Evolutionary conservation across 371 early-diverging fungal genomes (phyloP), one percentile per base, ranked within the genome.

Genomic region (Cokeromyces recurvatus): DNA sequence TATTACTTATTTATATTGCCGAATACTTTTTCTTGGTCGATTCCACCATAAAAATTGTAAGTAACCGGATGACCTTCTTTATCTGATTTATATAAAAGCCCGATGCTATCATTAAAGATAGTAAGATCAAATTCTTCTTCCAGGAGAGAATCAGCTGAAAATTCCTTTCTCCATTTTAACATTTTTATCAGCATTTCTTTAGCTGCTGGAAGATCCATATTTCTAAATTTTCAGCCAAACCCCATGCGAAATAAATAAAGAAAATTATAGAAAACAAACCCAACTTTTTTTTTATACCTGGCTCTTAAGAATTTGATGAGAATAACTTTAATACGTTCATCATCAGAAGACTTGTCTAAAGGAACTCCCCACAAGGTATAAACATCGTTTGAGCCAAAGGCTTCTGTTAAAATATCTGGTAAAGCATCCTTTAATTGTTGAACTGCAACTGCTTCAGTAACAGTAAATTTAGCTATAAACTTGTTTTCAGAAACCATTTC

Each of bases 21-120:
- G 71, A 82, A 82, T 14, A 79, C 81, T 32, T 57, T 51, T 17
- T 77, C 59, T 48, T 77, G 76, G 51, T 79, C 71, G 11, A 79
- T 29, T 11, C 62, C 66, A 40, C 83, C 82, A 55, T 82, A 82
- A 24, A 75, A 69, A 41, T 81, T 81, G 53, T 82, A 82, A 25
- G 79, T 79, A 14, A 79, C 80, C 2, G 80, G 80, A 19, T 80
- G 62, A 20, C 70, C 71, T 38, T 73, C 55, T 29, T 56, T 68
- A 50, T 82, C 82, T 10, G 46, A 53, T 8, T 68, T 62, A 44
- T 79, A 63, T 34, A 79, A 37, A 36, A 62, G 77, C 3, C 82
- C 80, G 23, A 82, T 62, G 4, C 25, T 44, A 15, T 44, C 52
- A 31, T 39, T 34, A 38, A 23, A 51, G 15, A 39, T 31, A 15